These are phyloP conservation scores for Miscanthus sacchariflorus DNA, from an alignment of 202 grass and related monocot species.

Conservation along the genomic window DNA sequence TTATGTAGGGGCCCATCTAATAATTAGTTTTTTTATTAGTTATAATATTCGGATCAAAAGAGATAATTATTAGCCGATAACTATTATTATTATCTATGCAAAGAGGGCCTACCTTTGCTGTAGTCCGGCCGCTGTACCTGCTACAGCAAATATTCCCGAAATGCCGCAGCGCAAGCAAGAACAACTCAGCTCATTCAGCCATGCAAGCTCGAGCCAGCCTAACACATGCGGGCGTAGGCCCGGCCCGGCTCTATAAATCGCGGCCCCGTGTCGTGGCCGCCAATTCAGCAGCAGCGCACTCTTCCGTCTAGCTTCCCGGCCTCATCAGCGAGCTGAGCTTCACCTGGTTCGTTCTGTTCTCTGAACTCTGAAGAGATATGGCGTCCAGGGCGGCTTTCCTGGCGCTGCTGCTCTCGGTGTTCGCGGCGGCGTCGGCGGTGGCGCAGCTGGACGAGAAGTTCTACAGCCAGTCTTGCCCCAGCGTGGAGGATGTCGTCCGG, in stretches of 20 bases:
- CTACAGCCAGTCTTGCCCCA: slow-evolving; percentile 84
- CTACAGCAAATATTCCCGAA: no score
- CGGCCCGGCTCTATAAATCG: slow-evolving; percentile 43
- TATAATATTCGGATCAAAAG: no score
- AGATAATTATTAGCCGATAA: no score
- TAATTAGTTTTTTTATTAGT: no score
- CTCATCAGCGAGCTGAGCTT: neutral
- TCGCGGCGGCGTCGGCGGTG: slow-evolving; percentile 32
- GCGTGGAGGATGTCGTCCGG: slow-evolving; percentile 68
- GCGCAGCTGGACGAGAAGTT: slow-evolving; percentile 78
- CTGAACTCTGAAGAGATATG: slow-evolving; percentile 38
- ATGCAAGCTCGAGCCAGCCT: slow-evolving; percentile 40
- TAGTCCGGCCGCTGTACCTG: no score
- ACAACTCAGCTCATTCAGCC: neutral
- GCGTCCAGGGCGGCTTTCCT: slow-evolving; percentile 37
- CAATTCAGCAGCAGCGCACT: slow-evolving; percentile 52
- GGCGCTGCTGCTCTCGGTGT: slow-evolving; percentile 45
- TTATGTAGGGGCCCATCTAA: no score
- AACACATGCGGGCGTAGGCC: slow-evolving; percentile 29
- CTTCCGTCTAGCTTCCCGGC: neutral
- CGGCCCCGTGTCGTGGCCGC: neutral
- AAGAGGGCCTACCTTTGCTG: no score
- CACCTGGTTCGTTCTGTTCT: neutral
- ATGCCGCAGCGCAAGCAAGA: no score
- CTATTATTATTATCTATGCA: no score